Evolutionary conservation across 805 yeast genomes (phyloP).

Genomic region (Cyberlindnera euphorbiae): DNA sequence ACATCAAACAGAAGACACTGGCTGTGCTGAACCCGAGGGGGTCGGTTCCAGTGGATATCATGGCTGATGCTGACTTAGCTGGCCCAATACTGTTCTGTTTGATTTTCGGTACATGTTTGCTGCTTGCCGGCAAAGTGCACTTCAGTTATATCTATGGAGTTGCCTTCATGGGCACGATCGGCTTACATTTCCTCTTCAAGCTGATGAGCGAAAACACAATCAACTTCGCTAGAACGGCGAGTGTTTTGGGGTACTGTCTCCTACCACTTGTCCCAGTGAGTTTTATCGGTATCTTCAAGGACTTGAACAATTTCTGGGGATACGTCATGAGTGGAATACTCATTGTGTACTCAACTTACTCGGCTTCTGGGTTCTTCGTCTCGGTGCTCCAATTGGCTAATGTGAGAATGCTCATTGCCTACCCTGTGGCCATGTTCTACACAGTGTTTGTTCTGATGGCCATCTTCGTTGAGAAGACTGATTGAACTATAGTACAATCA

Average conservation of each 20-base stretch:
- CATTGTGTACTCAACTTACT: slow-evolving; percentile 86
- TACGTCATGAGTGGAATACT: slow-evolving; percentile 61
- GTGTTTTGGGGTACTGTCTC: slow-evolving; percentile 90
- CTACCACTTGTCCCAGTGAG: slow-evolving; percentile 81
- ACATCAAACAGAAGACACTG: slow-evolving; percentile 77
- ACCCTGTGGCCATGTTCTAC: slow-evolving; percentile 88
- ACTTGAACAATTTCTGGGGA: slow-evolving; percentile 71
- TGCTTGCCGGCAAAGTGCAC: slow-evolving; percentile 89
- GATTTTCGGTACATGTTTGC: slow-evolving; percentile 74
- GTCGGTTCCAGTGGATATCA: slow-evolving; percentile 61
- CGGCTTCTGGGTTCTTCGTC: slow-evolving; percentile 91
- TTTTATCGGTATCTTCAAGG: slow-evolving; percentile 53
- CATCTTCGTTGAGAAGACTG: slow-evolving; percentile 52
- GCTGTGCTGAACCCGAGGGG: slow-evolving; percentile 79
- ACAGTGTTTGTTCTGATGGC: slow-evolving; percentile 95
- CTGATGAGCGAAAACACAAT: slow-evolving; percentile 67
- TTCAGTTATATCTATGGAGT: slow-evolving; percentile 97
- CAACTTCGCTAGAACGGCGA: slow-evolving; percentile 69
- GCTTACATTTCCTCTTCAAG: slow-evolving; percentile 79
- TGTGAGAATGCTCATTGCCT: slow-evolving; percentile 87
- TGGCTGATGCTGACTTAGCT: slow-evolving; percentile 89
- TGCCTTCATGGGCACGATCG: slow-evolving; percentile 83
- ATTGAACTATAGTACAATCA: too few species aligned
- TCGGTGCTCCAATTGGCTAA: slow-evolving; percentile 76
- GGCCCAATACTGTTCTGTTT: slow-evolving; percentile 91